Percentiles rank a stretch among this genome's conserved stretches.
phyloP scores from a whole-genome alignment of 495 filamentous ascomycete species.

The Penicillium maclennaniae region DNA sequence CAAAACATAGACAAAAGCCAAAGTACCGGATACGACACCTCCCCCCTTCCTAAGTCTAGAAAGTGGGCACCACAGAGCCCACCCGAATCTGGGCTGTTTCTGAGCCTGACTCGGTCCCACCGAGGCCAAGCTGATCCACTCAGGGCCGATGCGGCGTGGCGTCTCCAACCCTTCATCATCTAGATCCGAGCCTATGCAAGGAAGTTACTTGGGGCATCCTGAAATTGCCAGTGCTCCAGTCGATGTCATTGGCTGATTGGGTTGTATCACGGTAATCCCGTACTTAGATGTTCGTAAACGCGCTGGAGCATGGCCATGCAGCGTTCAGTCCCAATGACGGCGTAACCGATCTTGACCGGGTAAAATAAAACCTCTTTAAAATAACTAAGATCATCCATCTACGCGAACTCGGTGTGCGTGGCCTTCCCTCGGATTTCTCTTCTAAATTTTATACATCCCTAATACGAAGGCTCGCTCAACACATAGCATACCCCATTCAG shows the following conservation, averaged over 20 bases:
- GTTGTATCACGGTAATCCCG: constrained; percentile 19
- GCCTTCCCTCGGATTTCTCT: not conserved
- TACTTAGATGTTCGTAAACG: constrained; percentile 12
- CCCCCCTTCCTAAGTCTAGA: not conserved
- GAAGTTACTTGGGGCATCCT: constrained; percentile 25
- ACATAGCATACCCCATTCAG: not conserved
- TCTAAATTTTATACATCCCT: constrained; percentile 1
- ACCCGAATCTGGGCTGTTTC: not conserved
- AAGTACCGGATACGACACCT: not conserved
- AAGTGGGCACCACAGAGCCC: not conserved
- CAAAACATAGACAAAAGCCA: not conserved
- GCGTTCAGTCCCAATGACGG: constrained; percentile 19
- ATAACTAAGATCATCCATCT: constrained; percentile 18
- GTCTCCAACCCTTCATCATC: constrained; percentile 20
- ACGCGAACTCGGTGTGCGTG: constrained; percentile 8
- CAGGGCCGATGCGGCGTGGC: constrained; percentile 11
- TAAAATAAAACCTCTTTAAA: constrained; percentile 25
- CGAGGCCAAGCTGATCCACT: constrained; percentile 21
- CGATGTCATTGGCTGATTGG: constrained; percentile 10
- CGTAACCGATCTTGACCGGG: constrained; percentile 18
- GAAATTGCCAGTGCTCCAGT: constrained; percentile 11
- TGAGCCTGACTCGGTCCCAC: constrained; percentile 26
- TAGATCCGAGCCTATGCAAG: constrained; percentile 30
- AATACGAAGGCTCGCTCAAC: constrained; percentile 12
- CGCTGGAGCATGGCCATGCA: constrained; percentile 27